Evolutionary conservation across 2,329 filamentous ascomycete genomes (phyloP).

Genomic region (Emericellopsis cladophorae): DNA sequence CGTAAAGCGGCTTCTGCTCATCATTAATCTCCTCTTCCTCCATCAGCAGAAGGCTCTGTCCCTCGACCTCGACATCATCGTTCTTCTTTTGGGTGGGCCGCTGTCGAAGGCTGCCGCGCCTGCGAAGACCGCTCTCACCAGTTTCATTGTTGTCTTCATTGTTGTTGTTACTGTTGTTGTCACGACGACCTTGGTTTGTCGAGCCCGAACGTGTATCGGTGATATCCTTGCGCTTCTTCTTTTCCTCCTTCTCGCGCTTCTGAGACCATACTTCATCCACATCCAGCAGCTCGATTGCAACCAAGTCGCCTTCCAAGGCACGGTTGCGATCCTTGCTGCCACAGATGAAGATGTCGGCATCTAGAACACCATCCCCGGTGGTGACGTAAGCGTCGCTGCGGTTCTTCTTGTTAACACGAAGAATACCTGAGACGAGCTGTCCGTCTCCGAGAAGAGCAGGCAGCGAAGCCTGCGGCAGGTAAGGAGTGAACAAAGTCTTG

Average conservation of each 20-base stretch:
- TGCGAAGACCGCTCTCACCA: conserved; percentile 73
- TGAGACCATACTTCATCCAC: conserved; percentile 98
- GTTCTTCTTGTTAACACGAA: conserved; percentile 99
- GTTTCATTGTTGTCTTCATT: conserved; percentile 50
- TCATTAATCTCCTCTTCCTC: conserved; percentile 99
- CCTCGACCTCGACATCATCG: conserved; percentile 96
- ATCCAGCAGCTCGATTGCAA: conserved; percentile 90
- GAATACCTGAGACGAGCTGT: conserved; percentile 88
- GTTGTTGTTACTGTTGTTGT: conserved; percentile 40
- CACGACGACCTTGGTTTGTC: conserved; percentile 58
- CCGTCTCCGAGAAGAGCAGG: conserved; percentile 84
- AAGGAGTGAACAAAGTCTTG: conserved; percentile 97
- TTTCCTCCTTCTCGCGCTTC: conserved; percentile 98
- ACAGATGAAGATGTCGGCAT: conserved; percentile 98
- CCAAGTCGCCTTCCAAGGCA: conserved; percentile 88
- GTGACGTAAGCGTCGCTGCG: conserved; percentile 96
- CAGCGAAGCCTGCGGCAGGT: conserved; percentile 85
- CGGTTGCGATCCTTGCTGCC: conserved; percentile 98
- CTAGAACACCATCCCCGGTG: conserved; percentile 72
- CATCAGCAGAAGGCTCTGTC: conserved; percentile 88
- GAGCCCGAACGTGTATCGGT: conserved; percentile 77
- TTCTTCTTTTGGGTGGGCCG: conserved; percentile 99
- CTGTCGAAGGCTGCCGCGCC: conserved; percentile 89
- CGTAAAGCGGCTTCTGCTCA: conserved; percentile 93
- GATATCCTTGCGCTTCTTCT: conserved; percentile 99